These are phyloP conservation scores for Cystobasidiopsis lactophilus DNA, from an alignment of 768 basidiomycete species.

Conservation along the genomic window DNA sequence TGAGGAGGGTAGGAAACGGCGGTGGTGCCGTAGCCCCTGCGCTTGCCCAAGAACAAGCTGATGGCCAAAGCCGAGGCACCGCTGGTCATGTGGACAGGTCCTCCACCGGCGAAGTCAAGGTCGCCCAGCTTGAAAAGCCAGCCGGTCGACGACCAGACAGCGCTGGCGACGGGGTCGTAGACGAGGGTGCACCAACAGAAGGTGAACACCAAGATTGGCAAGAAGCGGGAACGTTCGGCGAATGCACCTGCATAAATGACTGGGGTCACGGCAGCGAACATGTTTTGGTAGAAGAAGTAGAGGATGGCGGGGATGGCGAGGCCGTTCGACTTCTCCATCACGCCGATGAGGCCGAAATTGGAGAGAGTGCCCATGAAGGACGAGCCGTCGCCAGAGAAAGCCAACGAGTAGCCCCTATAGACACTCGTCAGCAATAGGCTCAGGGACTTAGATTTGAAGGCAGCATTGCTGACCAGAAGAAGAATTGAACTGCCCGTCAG, in stretches of 20 bases:
- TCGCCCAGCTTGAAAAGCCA: slow-evolving; percentile 65
- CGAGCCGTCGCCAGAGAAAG: slow-evolving; percentile 45
- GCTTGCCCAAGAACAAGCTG: slow-evolving; percentile 64
- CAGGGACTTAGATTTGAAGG: slow-evolving; percentile 30
- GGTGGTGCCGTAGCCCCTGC: slow-evolving; percentile 24
- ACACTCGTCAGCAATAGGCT: background rate
- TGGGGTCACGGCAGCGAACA: slow-evolving; percentile 39
- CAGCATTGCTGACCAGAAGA: slow-evolving; percentile 9
- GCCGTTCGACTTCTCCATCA: background rate
- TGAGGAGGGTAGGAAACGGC: slow-evolving; percentile 22
- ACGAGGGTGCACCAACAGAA: slow-evolving; percentile 23
- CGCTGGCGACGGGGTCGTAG: slow-evolving; percentile 27
- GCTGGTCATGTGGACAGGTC: slow-evolving; percentile 68
- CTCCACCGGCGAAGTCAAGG: slow-evolving; percentile 74
- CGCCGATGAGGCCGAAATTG: slow-evolving; percentile 37
- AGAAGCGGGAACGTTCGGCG: slow-evolving; percentile 26
- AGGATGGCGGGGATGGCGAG: slow-evolving; percentile 38
- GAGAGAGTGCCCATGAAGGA: slow-evolving; percentile 67
- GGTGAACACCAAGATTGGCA: slow-evolving; percentile 26
- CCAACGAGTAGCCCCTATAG: slow-evolving; percentile 71
- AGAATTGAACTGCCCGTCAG: too few relatives aligned
- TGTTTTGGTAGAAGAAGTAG: slow-evolving; percentile 53
- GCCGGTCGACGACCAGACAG: slow-evolving; percentile 49
- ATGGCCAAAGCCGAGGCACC: slow-evolving; percentile 69
- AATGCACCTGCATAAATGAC: slow-evolving; percentile 33